Base-by-base conservation (phyloP, 2,329 filamentous ascomycete species). In the Tolypocladium album region DNA sequence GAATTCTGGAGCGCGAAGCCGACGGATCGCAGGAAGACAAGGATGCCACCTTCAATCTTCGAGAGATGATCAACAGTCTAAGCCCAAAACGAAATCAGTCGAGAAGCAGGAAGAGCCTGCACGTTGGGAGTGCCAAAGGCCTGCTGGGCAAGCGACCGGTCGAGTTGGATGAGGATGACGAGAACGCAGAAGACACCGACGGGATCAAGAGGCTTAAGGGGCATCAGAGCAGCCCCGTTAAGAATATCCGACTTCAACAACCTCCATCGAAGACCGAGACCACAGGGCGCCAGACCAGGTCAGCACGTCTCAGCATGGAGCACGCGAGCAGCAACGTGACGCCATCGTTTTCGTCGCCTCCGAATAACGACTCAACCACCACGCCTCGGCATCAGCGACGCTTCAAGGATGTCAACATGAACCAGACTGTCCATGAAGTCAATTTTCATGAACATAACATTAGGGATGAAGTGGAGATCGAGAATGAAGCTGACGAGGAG, bases 1-100 rank as follows among this genome's bases (percentile, higher is more conserved):
- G 75, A 56, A 79, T 83, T 53, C 74, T 83, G 24, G 79, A 84
- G 66, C 77, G 80, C 39, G 81, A 83, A 65, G 77, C 75, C 58
- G 73, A 70, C 22, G 67, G 65, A 13, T 63, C 62, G 8, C 74
- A 76, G 36, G 79, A 82, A 42, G 83, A 86, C 40, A 81, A 78
- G 55, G 87, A 90, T 63, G 78, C 77, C 3, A 88, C 88, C 0
- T 72, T 86, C 42, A 90, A 85, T 63, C 74, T 93, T 52, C 88
- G 84, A 63, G 88, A 90, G 64, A 87, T 91, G 83, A 93, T 93
- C 62, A 82, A 88, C 62, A 88, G 84, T 60, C 78, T 93, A 63
- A 91, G 88, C 31, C 89, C 90, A 0, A 90, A 89, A 72, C 90
- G 90, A 71, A 86, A 83, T 59, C 72, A 75, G 7, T 65, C 89